Evolutionary conservation across 768 basidiomycete species (phyloP).

Genomic region (Pholiota molesta): DNA sequence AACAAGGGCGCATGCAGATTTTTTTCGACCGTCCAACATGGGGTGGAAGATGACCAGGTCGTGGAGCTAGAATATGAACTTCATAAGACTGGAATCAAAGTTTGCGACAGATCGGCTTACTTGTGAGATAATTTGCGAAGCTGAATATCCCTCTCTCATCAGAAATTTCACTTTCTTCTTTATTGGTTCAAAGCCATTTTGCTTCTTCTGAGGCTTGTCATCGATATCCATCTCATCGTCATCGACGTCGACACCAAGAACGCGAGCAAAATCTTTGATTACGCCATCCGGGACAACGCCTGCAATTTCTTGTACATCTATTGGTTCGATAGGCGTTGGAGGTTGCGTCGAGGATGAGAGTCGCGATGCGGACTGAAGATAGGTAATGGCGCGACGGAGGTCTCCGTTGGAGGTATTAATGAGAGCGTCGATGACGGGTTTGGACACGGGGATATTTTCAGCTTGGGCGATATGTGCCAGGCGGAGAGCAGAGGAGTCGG

Average conservation of each 20-base stretch:
- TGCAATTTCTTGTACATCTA: conserved; percentile 94
- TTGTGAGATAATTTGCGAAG: conserved; percentile 86
- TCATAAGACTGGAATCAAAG: background rate
- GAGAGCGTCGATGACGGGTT: conserved; percentile 68
- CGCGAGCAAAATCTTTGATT: conserved; percentile 66
- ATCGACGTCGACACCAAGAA: conserved; percentile 72
- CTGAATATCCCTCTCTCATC: conserved; percentile 90
- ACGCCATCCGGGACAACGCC: conserved; percentile 86
- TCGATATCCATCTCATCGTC: conserved; percentile 55
- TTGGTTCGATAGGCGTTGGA: conserved; percentile 71
- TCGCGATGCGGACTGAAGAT: conserved; percentile 93
- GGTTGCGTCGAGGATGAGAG: conserved; percentile 76
- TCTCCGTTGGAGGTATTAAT: conserved; percentile 88
- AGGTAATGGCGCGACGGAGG: conserved; percentile 95
- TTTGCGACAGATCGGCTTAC: conserved; percentile 42
- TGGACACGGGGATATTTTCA: conserved; percentile 65
- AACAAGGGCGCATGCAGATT: conserved; percentile 76
- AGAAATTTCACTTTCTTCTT: conserved; percentile 73
- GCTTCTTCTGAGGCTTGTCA: conserved; percentile 35
- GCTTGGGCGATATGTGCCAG: conserved; percentile 78
- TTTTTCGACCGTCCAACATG: conserved; percentile 76
- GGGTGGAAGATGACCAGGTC: conserved; percentile 87
- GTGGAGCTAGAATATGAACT: conserved; percentile 66
- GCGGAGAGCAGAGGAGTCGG: conserved; percentile 71
- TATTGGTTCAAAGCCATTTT: conserved; percentile 60